Evolutionary conservation across 2,329 filamentous ascomycete species (phyloP), one percentile per base, ranked within the genome.

Genomic region (Thielaviopsis punctulata): DNA sequence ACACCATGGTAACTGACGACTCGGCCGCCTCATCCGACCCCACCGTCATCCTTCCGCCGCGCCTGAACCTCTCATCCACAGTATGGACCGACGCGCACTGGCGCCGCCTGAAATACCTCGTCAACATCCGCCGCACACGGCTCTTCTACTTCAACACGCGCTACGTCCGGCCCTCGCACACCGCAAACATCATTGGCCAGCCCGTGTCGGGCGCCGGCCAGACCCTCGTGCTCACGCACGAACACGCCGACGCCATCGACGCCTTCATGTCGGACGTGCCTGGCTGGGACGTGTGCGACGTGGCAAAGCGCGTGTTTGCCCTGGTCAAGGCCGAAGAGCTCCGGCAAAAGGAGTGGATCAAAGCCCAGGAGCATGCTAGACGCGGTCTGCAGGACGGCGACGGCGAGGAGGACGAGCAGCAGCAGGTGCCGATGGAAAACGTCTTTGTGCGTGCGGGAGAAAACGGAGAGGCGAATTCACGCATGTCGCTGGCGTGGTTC

Each of bases 221-320:
- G 60, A 61, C 63, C 4, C 65, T 79, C 64, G 56, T 64, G 21
- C 64, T 80, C 18, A 69, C 77, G 61, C 60, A 65, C 53, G 79
- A 75, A 75, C 76, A 80, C 55, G 62, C 79, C 18, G 75, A 79
- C 54, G 68, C 77, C 51, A 68, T 79, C 22, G 71, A 77, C 54
- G 75, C 70, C 2, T 79, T 79, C 58, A 64, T 63, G 53, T 59
- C 60, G 12, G 65, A 71, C 54, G 66, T 75, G 2, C 63, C 64
- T 2, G 67, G 64, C 9, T 79, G 75, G 74, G 68, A 71, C 21
- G 74, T 72, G 57, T 63, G 58, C 7, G 62, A 62, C 10, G 61
- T 80, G 6, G 70, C 69, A 9, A 76, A 73, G 64, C 62, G 76
- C 45, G 60, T 80, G 21, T 78, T 77, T 60, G 62, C 65, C 5